Percentiles rank a stretch among this genome's conserved stretches.
Evolutionary conservation across 805 yeast species (phyloP).

Genomic region (Komagataella pastoris): DNA sequence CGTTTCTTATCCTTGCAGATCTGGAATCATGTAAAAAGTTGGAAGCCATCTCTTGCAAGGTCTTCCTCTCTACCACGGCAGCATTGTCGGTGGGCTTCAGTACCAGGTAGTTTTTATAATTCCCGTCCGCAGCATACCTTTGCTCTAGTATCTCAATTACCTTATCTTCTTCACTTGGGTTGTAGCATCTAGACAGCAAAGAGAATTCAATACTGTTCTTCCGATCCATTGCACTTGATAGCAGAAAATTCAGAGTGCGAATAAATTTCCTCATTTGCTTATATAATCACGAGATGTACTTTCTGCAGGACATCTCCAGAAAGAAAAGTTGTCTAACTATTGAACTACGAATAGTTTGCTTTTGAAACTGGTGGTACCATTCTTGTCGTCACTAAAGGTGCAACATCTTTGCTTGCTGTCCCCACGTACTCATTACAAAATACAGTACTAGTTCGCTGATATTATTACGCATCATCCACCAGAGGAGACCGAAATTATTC

Average conservation of each 20-base stretch:
- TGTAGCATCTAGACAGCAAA: conserved; percentile 28
- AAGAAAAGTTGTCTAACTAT: too few species aligned
- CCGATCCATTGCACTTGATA: conserved; percentile 22
- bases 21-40: conserved; percentile 5
- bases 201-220: conserved; percentile 30
- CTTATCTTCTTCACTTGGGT: conserved; percentile 16
- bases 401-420: too few species aligned
- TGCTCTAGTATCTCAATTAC: conserved; percentile 26
- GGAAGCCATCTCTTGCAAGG: conserved; percentile 8
- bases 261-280: too few species aligned
- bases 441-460: background rate
- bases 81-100: conserved; percentile 21
- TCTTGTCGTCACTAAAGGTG: too few species aligned
- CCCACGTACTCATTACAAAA: background rate
- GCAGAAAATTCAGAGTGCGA: background rate
- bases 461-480: background rate
- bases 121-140: conserved; percentile 31
- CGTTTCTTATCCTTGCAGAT: background rate
- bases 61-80: conserved; percentile 6
- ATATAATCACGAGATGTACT: too few species aligned
- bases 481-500: background rate
- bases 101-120: conserved; percentile 30
- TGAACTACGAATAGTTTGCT: too few species aligned
- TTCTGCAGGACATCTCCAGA: too few species aligned
- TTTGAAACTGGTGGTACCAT: too few species aligned